phyloP scores from a whole-genome alignment of 2,329 filamentous ascomycete species.

The Stachybotrys chartarum region DNA sequence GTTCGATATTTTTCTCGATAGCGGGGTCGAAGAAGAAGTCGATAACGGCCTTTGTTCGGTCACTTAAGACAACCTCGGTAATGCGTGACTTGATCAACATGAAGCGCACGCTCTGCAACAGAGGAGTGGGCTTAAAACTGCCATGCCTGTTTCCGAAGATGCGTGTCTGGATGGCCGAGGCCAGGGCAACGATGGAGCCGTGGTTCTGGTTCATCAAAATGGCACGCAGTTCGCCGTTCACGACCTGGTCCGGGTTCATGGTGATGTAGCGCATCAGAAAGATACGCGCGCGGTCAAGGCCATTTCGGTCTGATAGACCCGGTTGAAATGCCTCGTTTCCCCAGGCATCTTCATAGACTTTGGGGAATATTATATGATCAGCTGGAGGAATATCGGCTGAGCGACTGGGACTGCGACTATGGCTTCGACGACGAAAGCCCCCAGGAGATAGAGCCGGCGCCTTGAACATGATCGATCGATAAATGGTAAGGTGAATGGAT shows the following conservation, averaged over 20 bases:
- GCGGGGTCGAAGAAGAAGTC: slow-evolving; percentile 29
- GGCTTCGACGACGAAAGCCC: slow-evolving; percentile 5
- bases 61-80: slow-evolving; percentile 12
- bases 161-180: slow-evolving; percentile 16
- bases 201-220: slow-evolving; percentile 18
- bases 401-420: not conserved
- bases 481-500: no score
- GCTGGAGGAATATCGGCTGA: slow-evolving; percentile 1
- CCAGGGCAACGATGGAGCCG: slow-evolving; percentile 17
- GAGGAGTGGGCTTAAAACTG: slow-evolving; percentile 18
- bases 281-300: slow-evolving; percentile 21
- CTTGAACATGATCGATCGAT: not conserved
- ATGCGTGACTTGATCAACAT: slow-evolving; percentile 22
- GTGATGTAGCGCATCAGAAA: slow-evolving; percentile 21
- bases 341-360: slow-evolving; percentile 24
- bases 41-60: slow-evolving; percentile 16
- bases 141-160: slow-evolving; percentile 20
- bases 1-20: slow-evolving; percentile 17
- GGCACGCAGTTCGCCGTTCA: slow-evolving; percentile 14
- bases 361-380: slow-evolving; percentile 23
- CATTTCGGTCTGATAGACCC: slow-evolving; percentile 12
- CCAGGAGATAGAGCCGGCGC: not conserved
- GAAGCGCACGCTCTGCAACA: slow-evolving; percentile 25
- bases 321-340: slow-evolving; percentile 9
- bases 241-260: slow-evolving; percentile 15